phyloP scores from a whole-genome alignment of 148 eudicot species.

The Vaccinium vitisidaea region DNA sequence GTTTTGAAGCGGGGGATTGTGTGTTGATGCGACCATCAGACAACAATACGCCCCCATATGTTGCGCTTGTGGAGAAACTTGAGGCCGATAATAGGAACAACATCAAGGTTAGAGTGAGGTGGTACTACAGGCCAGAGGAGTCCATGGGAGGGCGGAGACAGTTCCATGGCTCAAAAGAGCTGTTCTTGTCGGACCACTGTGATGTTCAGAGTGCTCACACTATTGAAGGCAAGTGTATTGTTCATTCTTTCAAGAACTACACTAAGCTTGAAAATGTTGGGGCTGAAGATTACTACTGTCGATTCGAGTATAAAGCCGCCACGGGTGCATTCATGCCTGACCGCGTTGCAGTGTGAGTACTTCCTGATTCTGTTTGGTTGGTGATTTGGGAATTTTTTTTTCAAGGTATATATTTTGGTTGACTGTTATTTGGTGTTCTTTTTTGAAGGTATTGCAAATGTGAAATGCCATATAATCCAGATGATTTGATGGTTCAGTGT shows the following conservation, averaged over 20 bases:
- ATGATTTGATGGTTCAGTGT: constrained; percentile 70
- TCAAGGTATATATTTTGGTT: background rate
- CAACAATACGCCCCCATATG: constrained; percentile 31
- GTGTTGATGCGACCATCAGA: constrained; percentile 38
- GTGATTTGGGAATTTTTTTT: background rate
- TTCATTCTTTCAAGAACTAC: constrained; percentile 42
- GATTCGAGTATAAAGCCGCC: constrained; percentile 42
- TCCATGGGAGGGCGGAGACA: constrained; percentile 36
- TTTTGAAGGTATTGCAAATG: constrained; percentile 58
- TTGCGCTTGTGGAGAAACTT: constrained; percentile 40
- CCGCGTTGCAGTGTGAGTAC: constrained; percentile 41
- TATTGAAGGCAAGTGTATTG: constrained; percentile 39
- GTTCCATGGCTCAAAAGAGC: constrained; percentile 43
- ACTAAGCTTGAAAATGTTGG: constrained; percentile 49
- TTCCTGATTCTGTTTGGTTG: background rate
- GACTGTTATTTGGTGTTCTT: background rate
- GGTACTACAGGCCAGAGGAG: constrained; percentile 48
- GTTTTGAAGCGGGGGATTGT: constrained; percentile 38
- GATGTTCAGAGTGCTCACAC: constrained; percentile 44
- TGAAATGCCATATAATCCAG: constrained; percentile 68
- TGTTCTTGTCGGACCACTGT: constrained; percentile 39
- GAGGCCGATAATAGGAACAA: constrained; percentile 39
- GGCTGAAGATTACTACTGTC: constrained; percentile 39
- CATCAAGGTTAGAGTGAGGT: constrained; percentile 32
- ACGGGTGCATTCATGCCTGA: constrained; percentile 36